Percentiles rank a stretch among this genome's conserved stretches.
Evolutionary conservation across 1,284 basidiomycete species (phyloP).

Genomic region (Pyrrhoderma lamaoense): DNA sequence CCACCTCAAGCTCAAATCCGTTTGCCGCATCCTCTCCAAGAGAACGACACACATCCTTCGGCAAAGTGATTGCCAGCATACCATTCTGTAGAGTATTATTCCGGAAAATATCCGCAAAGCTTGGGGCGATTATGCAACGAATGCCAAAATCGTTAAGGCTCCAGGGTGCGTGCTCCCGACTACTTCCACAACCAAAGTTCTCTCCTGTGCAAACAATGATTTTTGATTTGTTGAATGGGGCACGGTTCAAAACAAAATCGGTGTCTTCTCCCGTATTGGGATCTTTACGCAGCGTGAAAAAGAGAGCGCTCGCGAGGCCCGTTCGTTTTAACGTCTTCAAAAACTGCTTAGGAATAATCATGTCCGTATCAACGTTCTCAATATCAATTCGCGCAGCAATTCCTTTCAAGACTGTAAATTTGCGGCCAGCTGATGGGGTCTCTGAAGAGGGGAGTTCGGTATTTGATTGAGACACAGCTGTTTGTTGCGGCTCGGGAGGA

Average conservation of each 20-base stretch:
- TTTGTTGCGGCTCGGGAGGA: constrained; percentile 47
- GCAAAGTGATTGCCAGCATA: constrained; percentile 80
- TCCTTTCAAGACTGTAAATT: constrained; percentile 78
- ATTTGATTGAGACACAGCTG: constrained; percentile 24
- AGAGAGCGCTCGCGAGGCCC: constrained; percentile 84
- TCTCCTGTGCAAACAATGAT: constrained; percentile 85
- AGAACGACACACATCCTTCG: constrained; percentile 69
- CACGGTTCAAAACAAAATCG: constrained; percentile 85
- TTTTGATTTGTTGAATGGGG: constrained; percentile 74
- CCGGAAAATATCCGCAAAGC: constrained; percentile 92
- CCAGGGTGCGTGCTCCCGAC: constrained; percentile 94
- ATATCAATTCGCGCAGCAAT: constrained; percentile 86
- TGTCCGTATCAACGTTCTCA: constrained; percentile 93
- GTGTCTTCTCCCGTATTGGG: constrained; percentile 74
- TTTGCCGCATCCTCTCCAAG: constrained; percentile 78
- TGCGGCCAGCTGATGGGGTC: constrained; percentile 58
- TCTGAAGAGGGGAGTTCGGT: constrained; percentile 38
- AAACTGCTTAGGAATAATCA: constrained; percentile 97
- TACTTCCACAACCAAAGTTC: constrained; percentile 95
- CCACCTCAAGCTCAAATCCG: constrained; percentile 80
- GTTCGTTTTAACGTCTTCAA: constrained; percentile 93
- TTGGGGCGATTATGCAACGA: constrained; percentile 85
- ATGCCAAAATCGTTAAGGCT: constrained; percentile 96
- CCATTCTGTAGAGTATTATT: constrained; percentile 96
- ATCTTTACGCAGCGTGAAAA: constrained; percentile 80